Conservation (phyloP, 2,329 filamentous ascomycete species). For the Aureobasidium musti region DNA sequence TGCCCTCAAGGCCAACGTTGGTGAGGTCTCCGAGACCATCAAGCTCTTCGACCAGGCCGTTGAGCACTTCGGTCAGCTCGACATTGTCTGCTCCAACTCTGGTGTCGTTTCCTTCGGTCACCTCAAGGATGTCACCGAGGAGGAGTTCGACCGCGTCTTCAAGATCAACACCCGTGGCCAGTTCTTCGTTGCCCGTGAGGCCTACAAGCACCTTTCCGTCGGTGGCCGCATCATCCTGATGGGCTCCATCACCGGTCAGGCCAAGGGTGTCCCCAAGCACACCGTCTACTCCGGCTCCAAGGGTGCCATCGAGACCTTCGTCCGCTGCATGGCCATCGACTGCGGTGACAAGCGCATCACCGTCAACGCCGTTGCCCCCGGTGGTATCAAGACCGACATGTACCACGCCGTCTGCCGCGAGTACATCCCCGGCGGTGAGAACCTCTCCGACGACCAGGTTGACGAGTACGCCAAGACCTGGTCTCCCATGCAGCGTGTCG, state of each 20-base stretch:
- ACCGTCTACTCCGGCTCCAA: conserved; percentile 57
- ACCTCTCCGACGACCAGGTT: conserved; percentile 59
- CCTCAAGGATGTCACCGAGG: conserved; percentile 56
- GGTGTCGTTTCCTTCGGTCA: conserved; percentile 59
- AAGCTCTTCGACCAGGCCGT: conserved; percentile 65
- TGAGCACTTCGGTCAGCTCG: conserved; percentile 64
- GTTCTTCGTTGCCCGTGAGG: conserved; percentile 63
- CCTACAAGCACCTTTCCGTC: conserved; percentile 56
- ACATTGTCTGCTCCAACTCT: conserved; percentile 71
- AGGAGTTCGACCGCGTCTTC: conserved; percentile 61
- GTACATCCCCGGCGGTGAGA: conserved; percentile 61
- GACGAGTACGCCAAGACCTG: conserved; percentile 65
- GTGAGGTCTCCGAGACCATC: conserved; percentile 63
- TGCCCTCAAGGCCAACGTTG: conserved; percentile 68
- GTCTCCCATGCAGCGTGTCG: conserved; percentile 66
- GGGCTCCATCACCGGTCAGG: conserved; percentile 60
- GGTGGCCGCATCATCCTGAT: conserved; percentile 57
- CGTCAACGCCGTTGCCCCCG: conserved; percentile 62
- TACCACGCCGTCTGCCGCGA: conserved; percentile 65
- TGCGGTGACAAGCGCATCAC: conserved; percentile 58
- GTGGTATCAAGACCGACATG: conserved; percentile 60
- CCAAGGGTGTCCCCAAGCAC: conserved; percentile 58
- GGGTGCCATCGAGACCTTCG: conserved; percentile 58
- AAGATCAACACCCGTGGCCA: conserved; percentile 64
- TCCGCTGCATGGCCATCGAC: conserved; percentile 58